These are phyloP conservation scores for Boletus huronensis DNA, from an alignment of 768 basidiomycete genomes.

Conservation along the genomic window DNA sequence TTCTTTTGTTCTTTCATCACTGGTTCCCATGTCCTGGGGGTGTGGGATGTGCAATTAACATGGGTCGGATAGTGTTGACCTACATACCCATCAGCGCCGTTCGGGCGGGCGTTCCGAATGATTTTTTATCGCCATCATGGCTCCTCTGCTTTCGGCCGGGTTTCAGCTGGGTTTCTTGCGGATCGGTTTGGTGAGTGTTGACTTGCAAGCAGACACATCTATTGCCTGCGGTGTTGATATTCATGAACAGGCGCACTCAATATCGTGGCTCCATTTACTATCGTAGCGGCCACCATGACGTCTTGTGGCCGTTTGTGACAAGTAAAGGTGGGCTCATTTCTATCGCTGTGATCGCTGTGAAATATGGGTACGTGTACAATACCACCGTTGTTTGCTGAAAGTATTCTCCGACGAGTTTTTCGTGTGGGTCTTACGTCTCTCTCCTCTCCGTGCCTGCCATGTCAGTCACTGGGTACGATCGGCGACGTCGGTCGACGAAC, in stretches of 20 bases:
- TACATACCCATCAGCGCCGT: slow-evolving; percentile 62
- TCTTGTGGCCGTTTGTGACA: slow-evolving; percentile 67
- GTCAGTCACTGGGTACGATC: slow-evolving; percentile 54
- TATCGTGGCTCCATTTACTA: slow-evolving; percentile 61
- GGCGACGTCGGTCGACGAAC: slow-evolving; percentile 61
- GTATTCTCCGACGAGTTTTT: slow-evolving; percentile 38
- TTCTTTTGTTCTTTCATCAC: no score
- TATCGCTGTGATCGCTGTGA: slow-evolving; percentile 47
- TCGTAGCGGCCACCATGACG: slow-evolving; percentile 54
- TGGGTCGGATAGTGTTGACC: slow-evolving; percentile 48
- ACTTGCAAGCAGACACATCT: background rate
- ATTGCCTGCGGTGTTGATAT: background rate
- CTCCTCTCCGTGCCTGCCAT: slow-evolving; percentile 56
- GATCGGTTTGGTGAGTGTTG: slow-evolving; percentile 48
- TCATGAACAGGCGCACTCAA: slow-evolving; percentile 54
- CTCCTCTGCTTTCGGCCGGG: slow-evolving; percentile 58
- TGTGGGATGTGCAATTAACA: background rate
- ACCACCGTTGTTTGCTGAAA: background rate
- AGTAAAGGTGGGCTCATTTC: slow-evolving; percentile 45
- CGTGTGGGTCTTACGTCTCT: slow-evolving; percentile 60
- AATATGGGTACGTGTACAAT: slow-evolving; percentile 56
- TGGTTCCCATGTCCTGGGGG: no score
- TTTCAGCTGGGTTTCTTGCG: slow-evolving; percentile 48
- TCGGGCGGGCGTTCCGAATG: slow-evolving; percentile 42
- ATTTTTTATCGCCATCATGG: slow-evolving; percentile 61